Conservation (phyloP, 176 grass and related monocot species). For the Elymus sibiricus region DNA sequence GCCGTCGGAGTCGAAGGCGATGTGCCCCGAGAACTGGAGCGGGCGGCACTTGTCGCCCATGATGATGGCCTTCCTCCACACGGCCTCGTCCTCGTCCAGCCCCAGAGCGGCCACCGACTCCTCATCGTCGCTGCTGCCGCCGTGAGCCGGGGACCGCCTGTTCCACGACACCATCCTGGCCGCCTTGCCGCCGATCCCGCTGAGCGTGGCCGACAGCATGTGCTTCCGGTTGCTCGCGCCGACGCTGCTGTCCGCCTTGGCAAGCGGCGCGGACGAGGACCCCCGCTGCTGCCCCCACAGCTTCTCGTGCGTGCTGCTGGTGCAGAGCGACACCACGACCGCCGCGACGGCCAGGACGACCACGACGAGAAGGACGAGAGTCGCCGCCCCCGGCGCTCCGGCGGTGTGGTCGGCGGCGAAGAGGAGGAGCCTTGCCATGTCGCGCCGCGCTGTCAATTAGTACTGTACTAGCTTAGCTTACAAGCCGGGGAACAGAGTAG, state of each 20-base stretch:
- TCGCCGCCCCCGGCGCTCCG: neutral
- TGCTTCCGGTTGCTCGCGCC: neutral
- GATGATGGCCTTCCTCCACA: conserved; percentile 63
- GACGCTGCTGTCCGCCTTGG: neutral
- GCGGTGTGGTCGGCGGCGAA: neutral
- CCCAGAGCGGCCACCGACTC: too few relatives aligned
- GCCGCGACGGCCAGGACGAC: neutral
- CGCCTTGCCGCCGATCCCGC: conserved; percentile 44
- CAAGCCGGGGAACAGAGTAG: neutral
- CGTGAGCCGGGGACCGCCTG: neutral
- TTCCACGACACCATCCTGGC: conserved; percentile 47
- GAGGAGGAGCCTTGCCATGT: conserved; percentile 25
- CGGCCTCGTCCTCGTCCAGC: neutral
- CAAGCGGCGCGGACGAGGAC: neutral
- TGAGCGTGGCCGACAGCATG: conserved; percentile 22
- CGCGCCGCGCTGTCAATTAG: neutral
- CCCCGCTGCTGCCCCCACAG: neutral
- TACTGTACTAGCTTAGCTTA: neutral
- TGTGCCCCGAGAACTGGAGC: conserved; percentile 44
- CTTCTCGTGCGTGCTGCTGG: conserved; percentile 32
- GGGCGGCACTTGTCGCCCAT: conserved; percentile 71
- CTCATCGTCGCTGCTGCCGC: neutral
- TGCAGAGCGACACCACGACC: conserved; percentile 36
- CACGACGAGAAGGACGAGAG: neutral
- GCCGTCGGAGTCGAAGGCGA: conserved; percentile 40